Evolutionary conservation across 352 stramenopile species (phyloP), one percentile per base, ranked within the genome.

Genomic region (Globisporangium uncinulatum): DNA sequence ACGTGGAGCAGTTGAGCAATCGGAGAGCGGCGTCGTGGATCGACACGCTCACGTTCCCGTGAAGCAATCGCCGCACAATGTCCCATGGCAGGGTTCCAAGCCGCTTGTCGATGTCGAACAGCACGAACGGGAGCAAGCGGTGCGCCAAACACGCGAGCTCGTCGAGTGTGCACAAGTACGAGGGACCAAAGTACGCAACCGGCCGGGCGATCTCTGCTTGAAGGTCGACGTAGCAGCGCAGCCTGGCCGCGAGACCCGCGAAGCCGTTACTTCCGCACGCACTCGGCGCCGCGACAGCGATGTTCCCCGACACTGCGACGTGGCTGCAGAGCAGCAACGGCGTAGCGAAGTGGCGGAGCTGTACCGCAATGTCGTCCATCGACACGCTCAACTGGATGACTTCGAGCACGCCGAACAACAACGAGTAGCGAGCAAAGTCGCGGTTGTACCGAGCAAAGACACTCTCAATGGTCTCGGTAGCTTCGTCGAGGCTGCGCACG

Each of bases 61-160:
- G 81, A 11, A 91, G 6, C 37, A 89, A 29, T 4, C 79, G 71
- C 11, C 83, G 71, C 14, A 60, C 21, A 29, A 87, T 89, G 63
- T 91, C 83, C 63, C 76, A 84, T 34, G 67, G 43, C 32, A 71
- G 42, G 0, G 69, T 74, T 19, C 57, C 32, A 34, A 74, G 56
- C 4, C 51, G 54, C 32, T 63, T 73, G 50, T 92, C 82, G 3
- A 90, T 54, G 39, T 83, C 62, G 7, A 79, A 56, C 7, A 87
- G 8, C 20, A 83, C n/a, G 8, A 73, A 54, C 17, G 76, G 71
- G 0, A 88, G 24, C 8, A 83, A 49, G 0, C 37, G 49, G 32
- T 73, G 51, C 11, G 56, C 62, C 4, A 84, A 61, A 0, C 49
- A 52, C 1, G 62, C 61, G 10, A 92, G 55, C 42, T 90, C 80